These are phyloP conservation scores for Amphichorda felina DNA, from an alignment of 2,329 filamentous ascomycete genomes.

Conservation along the genomic window DNA sequence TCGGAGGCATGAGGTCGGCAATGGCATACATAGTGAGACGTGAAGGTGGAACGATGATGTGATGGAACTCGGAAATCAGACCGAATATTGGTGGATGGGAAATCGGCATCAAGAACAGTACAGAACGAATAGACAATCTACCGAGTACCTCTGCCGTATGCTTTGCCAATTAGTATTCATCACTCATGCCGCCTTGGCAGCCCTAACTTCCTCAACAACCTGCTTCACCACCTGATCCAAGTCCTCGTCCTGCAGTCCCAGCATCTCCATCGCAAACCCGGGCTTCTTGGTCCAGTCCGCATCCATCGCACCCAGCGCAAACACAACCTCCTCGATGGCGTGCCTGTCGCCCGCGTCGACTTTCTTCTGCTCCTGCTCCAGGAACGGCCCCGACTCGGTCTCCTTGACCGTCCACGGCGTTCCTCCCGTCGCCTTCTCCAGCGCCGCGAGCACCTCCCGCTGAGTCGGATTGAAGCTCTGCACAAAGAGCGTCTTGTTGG, in stretches of 20 bases:
- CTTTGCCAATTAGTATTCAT: too few relatives aligned
- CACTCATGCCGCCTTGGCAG: background rate
- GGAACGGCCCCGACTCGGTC: slow-evolving; percentile 24
- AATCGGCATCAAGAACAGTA: too few relatives aligned
- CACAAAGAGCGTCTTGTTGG: slow-evolving; percentile 36
- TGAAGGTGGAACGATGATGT: too few relatives aligned
- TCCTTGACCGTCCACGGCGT: slow-evolving; percentile 19
- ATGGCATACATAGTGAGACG: too few relatives aligned
- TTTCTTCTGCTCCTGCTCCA: slow-evolving; percentile 17
- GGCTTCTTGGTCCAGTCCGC: slow-evolving; percentile 33
- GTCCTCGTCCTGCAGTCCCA: slow-evolving; percentile 33
- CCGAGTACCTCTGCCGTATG: too few relatives aligned
- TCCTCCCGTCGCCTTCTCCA: slow-evolving; percentile 36
- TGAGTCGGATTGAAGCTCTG: slow-evolving; percentile 35
- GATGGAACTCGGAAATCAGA: too few relatives aligned
- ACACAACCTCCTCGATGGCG: slow-evolving; percentile 34
- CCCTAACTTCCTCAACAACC: slow-evolving; percentile 15
- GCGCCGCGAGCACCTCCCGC: slow-evolving; percentile 28
- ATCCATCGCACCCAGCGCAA: slow-evolving; percentile 32
- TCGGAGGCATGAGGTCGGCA: too few relatives aligned
- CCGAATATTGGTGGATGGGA: too few relatives aligned
- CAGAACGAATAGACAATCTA: too few relatives aligned
- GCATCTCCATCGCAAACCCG: slow-evolving; percentile 32
- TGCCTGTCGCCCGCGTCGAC: slow-evolving; percentile 21
- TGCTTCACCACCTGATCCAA: slow-evolving; percentile 26